Percentiles rank a stretch among this genome's conserved stretches.
phyloP scores from a whole-genome alignment of 257 asterid genomes.

The Phtheirospermum japonicum region DNA sequence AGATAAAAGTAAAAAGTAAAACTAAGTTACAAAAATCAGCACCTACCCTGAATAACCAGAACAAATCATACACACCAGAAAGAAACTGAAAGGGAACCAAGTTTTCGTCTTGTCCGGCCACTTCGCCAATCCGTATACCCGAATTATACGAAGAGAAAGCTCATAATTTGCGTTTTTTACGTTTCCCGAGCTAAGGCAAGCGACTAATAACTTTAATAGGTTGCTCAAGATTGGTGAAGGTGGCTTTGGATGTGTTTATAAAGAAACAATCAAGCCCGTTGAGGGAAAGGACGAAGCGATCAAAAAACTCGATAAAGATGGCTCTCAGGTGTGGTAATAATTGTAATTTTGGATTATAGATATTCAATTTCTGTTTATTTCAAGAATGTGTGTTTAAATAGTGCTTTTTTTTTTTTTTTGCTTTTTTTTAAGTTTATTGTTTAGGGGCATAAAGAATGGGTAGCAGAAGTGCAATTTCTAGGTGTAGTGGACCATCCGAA shows the following conservation, averaged over 20 bases:
- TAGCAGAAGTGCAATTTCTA: conserved; percentile 83
- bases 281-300: conserved; percentile 70
- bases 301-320: conserved; percentile 74
- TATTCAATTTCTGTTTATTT: background rate
- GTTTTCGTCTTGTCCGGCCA: conserved; percentile 55
- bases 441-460: conserved; percentile 95
- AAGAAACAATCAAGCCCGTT: conserved; percentile 54
- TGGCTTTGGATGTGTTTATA: conserved; percentile 83
- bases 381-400: background rate
- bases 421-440: background rate
- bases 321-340: conserved; percentile 52
- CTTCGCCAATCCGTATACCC: conserved; percentile 49
- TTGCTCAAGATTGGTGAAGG: conserved; percentile 82
- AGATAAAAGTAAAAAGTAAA: conserved; percentile 41
- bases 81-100: conserved; percentile 41
- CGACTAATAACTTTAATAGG: conserved; percentile 65
- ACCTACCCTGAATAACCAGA: conserved; percentile 45
- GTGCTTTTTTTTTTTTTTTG: too few species aligned
- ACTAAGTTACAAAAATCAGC: conserved; percentile 64
- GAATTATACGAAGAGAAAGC: conserved; percentile 65
- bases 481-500: conserved; percentile 84
- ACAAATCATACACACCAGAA: conserved; percentile 42
- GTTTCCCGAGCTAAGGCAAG: conserved; percentile 56
- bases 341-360: background rate
- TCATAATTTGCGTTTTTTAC: conserved; percentile 60